Evolutionary conservation across 2,329 filamentous ascomycete genomes (phyloP).

Genomic region (Calonectria pseudoturangicola): DNA sequence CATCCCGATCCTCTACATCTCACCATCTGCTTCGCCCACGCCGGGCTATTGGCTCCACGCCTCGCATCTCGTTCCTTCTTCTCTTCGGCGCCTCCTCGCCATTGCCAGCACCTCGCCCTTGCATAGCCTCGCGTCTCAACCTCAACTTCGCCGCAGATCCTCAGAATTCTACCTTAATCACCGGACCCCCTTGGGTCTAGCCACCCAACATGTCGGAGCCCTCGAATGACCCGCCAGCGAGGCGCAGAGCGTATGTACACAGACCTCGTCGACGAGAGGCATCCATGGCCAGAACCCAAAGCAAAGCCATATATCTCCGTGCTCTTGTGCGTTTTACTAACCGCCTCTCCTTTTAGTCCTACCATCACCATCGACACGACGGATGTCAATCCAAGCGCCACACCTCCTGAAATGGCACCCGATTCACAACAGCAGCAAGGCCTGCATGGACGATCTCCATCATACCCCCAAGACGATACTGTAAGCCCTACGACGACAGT

Average conservation of each 20-base stretch:
- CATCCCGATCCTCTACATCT: conserved; percentile 36
- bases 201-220: conserved; percentile 49
- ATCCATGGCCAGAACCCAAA: conserved; percentile 3
- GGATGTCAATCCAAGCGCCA: conserved; percentile 58
- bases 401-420: conserved; percentile 56
- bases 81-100: conserved; percentile 43
- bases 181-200: conserved; percentile 30
- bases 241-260: conserved; percentile 53
- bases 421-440: conserved; percentile 48
- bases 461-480: conserved; percentile 62
- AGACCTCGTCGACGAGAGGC: conserved; percentile 32
- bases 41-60: conserved; percentile 49
- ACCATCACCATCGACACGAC: conserved; percentile 75
- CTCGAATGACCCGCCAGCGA: conserved; percentile 47
- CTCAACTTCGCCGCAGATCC: conserved; percentile 13
- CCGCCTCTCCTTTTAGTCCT: conserved; percentile 60
- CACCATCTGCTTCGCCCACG: conserved; percentile 44
- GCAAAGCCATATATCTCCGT: conserved; percentile 37
- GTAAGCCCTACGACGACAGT: conserved; percentile 63
- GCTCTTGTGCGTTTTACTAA: conserved; percentile 43
- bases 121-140: conserved; percentile 50
- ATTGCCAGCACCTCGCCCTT: conserved; percentile 42
- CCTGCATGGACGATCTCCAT: conserved; percentile 56
- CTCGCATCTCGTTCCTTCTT: conserved; percentile 47
- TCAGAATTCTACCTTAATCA: conserved; percentile 39